Evolutionary conservation across 2,329 filamentous ascomycete genomes (phyloP).

Genomic region (Hysterium pulicare): DNA sequence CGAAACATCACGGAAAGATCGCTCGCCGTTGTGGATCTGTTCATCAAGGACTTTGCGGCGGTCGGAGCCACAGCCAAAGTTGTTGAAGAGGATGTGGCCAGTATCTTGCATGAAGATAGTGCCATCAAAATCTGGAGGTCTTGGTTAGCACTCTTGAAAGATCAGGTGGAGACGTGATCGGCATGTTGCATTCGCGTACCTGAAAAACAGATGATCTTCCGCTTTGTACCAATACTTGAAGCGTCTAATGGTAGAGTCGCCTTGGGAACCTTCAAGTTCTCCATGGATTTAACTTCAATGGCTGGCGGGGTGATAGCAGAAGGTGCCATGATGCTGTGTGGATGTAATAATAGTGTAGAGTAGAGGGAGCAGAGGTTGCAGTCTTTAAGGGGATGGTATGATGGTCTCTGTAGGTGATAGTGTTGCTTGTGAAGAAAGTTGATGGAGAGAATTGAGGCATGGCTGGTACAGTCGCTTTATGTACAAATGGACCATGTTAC

Average conservation of each 20-base stretch:
- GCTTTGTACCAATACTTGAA: conserved; percentile 41
- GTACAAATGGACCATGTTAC: neutral
- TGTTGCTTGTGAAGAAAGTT: neutral
- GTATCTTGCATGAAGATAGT: conserved; percentile 68
- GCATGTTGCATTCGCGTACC: conserved; percentile 37
- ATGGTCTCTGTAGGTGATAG: no score
- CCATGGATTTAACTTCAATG: conserved; percentile 18
- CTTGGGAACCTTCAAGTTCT: conserved; percentile 15
- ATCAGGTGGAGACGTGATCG: conserved; percentile 2
- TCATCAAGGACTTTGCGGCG: conserved; percentile 57
- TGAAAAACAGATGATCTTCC: conserved; percentile 59
- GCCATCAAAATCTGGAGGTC: conserved; percentile 61
- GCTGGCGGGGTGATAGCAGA: conserved; percentile 25
- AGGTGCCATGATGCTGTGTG: conserved; percentile 23
- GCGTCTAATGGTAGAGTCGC: conserved; percentile 15
- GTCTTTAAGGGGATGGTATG: no score
- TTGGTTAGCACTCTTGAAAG: conserved; percentile 1
- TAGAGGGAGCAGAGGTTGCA: neutral
- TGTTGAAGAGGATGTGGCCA: conserved; percentile 66
- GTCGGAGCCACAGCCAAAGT: conserved; percentile 59
- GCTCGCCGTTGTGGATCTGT: conserved; percentile 63
- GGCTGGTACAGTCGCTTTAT: conserved; percentile 7
- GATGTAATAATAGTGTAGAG: neutral
- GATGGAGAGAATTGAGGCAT: neutral
- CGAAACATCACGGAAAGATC: conserved; percentile 66